These are phyloP conservation scores for Pisolithus tinctorius DNA, from an alignment of 768 basidiomycete genomes.

Conservation along the genomic window DNA sequence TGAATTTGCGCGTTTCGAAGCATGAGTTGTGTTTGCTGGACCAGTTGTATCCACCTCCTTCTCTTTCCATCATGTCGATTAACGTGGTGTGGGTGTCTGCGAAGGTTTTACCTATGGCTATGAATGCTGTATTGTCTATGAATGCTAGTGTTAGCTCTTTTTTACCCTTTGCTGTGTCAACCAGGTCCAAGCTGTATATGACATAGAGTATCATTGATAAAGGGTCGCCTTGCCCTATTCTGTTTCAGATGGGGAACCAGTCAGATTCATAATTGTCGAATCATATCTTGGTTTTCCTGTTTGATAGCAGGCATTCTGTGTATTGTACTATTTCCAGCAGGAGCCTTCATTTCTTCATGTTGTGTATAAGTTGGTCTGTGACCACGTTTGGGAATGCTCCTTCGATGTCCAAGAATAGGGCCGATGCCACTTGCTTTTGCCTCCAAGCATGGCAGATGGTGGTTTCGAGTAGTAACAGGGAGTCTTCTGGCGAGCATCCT, in stretches of 20 bases:
- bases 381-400: slow-evolving; percentile 38
- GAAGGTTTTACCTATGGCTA: neutral
- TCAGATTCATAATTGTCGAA: neutral
- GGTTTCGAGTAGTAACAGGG: slow-evolving; percentile 26
- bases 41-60: neutral
- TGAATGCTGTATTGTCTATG: too few relatives aligned
- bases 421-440: slow-evolving; percentile 24
- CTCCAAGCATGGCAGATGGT: slow-evolving; percentile 34
- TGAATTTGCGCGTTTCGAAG: too few relatives aligned
- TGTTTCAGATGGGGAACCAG: neutral
- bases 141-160: neutral
- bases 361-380: slow-evolving; percentile 23
- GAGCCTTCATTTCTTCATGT: slow-evolving; percentile 11
- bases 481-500: slow-evolving; percentile 32
- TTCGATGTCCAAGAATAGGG: slow-evolving; percentile 37
- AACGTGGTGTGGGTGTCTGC: too few relatives aligned
- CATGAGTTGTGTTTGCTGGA: neutral
- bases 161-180: neutral
- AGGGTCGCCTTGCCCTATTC: neutral
- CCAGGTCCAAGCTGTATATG: neutral
- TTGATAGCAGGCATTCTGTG: neutral
- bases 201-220: neutral
- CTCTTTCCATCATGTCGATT: neutral
- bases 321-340: neutral
- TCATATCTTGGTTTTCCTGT: neutral